phyloP scores from a whole-genome alignment of 306 rosid species.

The Boehmeria nivea region DNA sequence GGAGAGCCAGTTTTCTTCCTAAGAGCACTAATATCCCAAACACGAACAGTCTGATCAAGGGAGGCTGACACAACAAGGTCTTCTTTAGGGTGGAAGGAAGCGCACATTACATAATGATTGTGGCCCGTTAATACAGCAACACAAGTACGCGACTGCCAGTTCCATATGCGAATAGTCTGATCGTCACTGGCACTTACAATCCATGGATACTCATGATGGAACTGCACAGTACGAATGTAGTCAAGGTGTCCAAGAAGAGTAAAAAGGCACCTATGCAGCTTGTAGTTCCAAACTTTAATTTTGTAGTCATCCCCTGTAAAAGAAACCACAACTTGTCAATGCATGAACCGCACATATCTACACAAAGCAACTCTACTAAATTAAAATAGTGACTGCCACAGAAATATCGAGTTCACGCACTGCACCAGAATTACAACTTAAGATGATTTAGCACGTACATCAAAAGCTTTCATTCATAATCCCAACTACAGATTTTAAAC shows the following conservation, averaged over 20 bases:
- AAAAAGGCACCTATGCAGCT: constrained; percentile 89
- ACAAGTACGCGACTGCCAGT: constrained; percentile 98
- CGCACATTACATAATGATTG: constrained; percentile 98
- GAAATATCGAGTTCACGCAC: neutral
- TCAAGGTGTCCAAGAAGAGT: constrained; percentile 97
- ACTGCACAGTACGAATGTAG: constrained; percentile 92
- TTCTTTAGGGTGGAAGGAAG: constrained; percentile 88
- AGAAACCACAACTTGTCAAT: neutral
- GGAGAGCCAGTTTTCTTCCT: constrained; percentile 92
- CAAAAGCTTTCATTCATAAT: neutral
- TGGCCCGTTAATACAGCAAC: constrained; percentile 95
- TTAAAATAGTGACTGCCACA: neutral
- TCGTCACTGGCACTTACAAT: constrained; percentile 97
- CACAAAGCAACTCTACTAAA: too few species aligned
- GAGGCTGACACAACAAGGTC: constrained; percentile 96
- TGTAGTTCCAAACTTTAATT: constrained; percentile 98
- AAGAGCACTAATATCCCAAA: constrained; percentile 92
- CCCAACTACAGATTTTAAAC: too few species aligned
- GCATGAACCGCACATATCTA: neutral
- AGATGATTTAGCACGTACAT: neutral
- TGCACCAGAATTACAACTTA: neutral
- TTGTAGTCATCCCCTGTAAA: constrained; percentile 95
- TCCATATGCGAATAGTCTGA: constrained; percentile 97
- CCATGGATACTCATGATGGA: constrained; percentile 96
- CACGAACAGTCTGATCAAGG: constrained; percentile 94